Conservation (phyloP, 208 protist species). For the Trypanosoma grayi region DNA sequence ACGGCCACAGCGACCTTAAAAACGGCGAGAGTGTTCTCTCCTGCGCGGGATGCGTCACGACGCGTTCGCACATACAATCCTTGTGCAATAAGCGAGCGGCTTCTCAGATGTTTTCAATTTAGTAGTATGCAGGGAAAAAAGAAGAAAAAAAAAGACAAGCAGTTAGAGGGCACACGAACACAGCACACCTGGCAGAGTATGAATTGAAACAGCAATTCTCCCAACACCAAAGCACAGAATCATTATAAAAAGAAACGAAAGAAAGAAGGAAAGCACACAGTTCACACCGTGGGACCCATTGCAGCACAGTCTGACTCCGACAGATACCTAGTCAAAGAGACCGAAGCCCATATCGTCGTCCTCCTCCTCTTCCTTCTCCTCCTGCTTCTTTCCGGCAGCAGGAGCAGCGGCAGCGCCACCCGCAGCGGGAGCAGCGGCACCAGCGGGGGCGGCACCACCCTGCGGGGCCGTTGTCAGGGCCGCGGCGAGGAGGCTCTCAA, state of each 20-base stretch:
- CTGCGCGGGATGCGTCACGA: neutral
- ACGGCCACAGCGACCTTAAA: neutral
- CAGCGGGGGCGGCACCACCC: slow-evolving; percentile 36
- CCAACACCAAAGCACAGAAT: neutral
- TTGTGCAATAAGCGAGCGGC: too few relatives aligned
- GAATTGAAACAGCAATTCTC: neutral
- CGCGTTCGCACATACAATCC: neutral
- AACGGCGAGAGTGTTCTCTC: neutral
- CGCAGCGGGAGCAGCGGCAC: slow-evolving; percentile 31
- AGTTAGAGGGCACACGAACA: too few relatives aligned
- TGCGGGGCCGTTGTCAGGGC: slow-evolving; percentile 45
- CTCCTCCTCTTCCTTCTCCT: slow-evolving; percentile 51
- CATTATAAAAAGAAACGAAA: slow-evolving; percentile 8
- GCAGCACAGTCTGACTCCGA: neutral
- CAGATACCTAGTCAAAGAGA: slow-evolving; percentile 5
- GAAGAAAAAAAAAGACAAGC: slow-evolving; percentile 14
- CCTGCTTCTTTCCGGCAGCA: slow-evolving; percentile 25
- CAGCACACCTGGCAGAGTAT: neutral
- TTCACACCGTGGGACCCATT: neutral
- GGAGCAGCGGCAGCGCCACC: slow-evolving; percentile 37
- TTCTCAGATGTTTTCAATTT: neutral
- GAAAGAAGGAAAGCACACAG: slow-evolving; percentile 15
- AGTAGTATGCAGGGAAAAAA: slow-evolving; percentile 10
- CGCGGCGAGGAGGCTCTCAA: slow-evolving; percentile 63
- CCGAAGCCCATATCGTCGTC: slow-evolving; percentile 83